Percentiles rank a stretch among this genome's conserved stretches.
Conservation (phyloP, 306 rosid species). For the Pueraria montana region DNA sequence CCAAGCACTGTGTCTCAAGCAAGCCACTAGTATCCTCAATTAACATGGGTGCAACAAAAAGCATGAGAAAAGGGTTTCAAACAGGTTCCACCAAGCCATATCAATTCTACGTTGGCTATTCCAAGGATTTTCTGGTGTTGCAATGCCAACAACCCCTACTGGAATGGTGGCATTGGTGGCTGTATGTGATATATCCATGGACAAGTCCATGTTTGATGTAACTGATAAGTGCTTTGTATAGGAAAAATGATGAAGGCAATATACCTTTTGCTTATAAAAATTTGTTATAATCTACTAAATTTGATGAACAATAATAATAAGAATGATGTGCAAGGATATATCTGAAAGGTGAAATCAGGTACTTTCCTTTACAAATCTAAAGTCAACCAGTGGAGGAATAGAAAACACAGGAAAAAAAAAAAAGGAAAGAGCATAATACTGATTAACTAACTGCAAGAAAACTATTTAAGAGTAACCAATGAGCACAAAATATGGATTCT, state of each 20-base stretch:
- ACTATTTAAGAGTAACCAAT: neutral
- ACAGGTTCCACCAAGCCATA: conserved; percentile 22
- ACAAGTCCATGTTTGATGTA: conserved; percentile 23
- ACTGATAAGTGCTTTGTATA: conserved; percentile 5
- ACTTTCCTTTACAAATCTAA: conserved; percentile 28
- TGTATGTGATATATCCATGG: neutral
- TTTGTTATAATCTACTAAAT: neutral
- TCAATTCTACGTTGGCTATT: conserved; percentile 9
- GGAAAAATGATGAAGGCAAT: conserved; percentile 11
- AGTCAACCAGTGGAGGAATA: neutral
- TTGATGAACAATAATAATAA: neutral
- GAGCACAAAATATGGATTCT: conserved; percentile 3
- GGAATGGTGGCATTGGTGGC: neutral
- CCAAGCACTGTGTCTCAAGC: conserved; percentile 29
- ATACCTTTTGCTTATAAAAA: neutral
- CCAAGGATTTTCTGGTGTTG: neutral
- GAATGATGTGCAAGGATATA: neutral
- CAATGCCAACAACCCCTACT: neutral
- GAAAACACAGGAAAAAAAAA: neutral
- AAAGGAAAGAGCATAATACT: neutral
- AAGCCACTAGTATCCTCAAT: conserved; percentile 30
- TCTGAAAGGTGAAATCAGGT: conserved; percentile 18
- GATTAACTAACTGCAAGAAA: neutral
- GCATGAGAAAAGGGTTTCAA: conserved; percentile 4
- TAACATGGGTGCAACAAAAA: neutral